Base-by-base conservation (phyloP, 345 rosid genomes). In the Boechera retrofracta region DNA sequence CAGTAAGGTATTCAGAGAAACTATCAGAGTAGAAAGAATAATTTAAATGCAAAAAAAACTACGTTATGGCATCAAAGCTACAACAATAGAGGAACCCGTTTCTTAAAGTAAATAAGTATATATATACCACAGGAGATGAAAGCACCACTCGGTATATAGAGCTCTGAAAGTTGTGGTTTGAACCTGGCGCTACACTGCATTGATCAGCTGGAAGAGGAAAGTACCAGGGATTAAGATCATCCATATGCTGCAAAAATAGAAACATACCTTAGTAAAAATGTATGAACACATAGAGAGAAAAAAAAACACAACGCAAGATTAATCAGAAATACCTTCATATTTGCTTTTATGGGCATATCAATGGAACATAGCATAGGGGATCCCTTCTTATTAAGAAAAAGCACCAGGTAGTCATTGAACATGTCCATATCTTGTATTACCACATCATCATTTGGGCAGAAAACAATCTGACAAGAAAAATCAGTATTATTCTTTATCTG, bases 61-160 rank as follows among this genome's bases (percentile, higher is more conserved):
- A 77, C 64, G 29, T 56, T 54, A 29, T 47, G 64, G 48, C 31
- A 56, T 57, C 68, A 53, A 73, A 26, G 49, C 45, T 32, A 44
- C 36, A 61, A 16, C 24, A 52, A 13, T 10, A 16, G 29, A 41
- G 33, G 15, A 60, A 41, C 13, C 42, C 28, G 26, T 39, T 71
- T 64, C 51, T 26, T 24, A 59, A 60, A 79, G 76, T 52, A 59
- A 79, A 77, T 54, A 64, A 79, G 71, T 61, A 77, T 55, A 62
- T 55, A 42, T 32, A 63, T 91, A 94, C 98, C 97, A 91, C 92
- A 33, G 97, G 94, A 80, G 98, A 94, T 36, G 98, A 94, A 60
- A 94, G 78, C 80, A 94, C 94, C 28, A 84, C 87, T 64, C 92
- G 89, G 79, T 90, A 94, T 33, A 81, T 75, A 38, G 89, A 79